Evolutionary conservation across 2,329 filamentous ascomycete genomes (phyloP), one percentile per base, ranked within the genome.

Genomic region (Cladosporium sp.): DNA sequence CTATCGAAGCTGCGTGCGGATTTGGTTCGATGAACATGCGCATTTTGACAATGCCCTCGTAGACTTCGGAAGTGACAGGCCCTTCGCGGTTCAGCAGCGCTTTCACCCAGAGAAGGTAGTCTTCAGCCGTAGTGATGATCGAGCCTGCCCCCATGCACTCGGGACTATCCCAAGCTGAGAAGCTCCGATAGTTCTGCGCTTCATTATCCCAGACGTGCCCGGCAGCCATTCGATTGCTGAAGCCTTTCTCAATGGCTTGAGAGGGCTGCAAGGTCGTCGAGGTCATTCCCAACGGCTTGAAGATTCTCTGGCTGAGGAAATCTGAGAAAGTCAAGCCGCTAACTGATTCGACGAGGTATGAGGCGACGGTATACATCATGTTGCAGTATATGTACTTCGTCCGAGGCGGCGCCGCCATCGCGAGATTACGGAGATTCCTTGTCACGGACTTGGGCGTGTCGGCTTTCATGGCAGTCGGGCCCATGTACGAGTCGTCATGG

Each of bases 301-400:
- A 79, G 42, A 80, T 65, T 9, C 63, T 55, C 16, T 70, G 62
- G 7, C 63, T 64, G 9, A 80, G 61, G 35, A 76, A 73, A 4
- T 69, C 60, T 0, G 68, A 69, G 3, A 80, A 65, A 31, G 63
- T 61, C 9, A 56, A 56, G 0, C 69, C 70, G 0, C 69, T 72
- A 3, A 76, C 52, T 0, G 60, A 70, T 57, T 79, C 74, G n/a
- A 79, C 60, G 1, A 79, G 68, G 56, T 78, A 67, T 4, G 71
- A 72, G 2, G 72, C 68, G 1, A 69, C 68, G 1, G 67, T 66
- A 58, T 70, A 81, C 71, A 80, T 78, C 52, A 73, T 65, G 60
- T 81, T 80, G 60, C 68, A 73, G 60, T 81, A 81, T 54, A 74
- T 68, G 52, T 68, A 79, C 50, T 59, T 66, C 1, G 70, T 68